These are phyloP conservation scores for Fusarium sarcochroum DNA, from an alignment of 2,329 filamentous ascomycete genomes.

Conservation along the genomic window DNA sequence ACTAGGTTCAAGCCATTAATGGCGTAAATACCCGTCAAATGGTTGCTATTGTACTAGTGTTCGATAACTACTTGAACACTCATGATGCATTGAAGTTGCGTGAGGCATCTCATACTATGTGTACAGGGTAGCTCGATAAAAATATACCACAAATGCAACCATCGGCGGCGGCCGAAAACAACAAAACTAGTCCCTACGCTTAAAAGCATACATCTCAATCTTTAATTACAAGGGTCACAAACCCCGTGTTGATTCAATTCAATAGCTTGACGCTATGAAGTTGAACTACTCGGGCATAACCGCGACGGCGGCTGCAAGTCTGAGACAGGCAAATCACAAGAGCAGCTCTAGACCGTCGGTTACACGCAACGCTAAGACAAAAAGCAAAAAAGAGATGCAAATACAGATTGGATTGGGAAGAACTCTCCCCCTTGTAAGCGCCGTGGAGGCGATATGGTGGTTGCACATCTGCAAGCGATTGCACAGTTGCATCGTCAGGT, in stretches of 20 bases:
- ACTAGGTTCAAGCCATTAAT: not conserved
- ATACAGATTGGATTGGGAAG: not conserved
- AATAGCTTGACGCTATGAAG: conserved; percentile 7
- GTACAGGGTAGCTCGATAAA: conserved; percentile 5
- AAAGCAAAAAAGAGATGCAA: not conserved
- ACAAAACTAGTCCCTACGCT: not conserved
- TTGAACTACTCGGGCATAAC: conserved; percentile 22
- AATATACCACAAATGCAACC: not conserved
- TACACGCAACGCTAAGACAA: conserved; percentile 24
- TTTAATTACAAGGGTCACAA: not conserved
- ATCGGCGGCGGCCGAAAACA: not conserved
- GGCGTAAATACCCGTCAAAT: not conserved
- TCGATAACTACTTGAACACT: not conserved
- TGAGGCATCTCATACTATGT: not conserved
- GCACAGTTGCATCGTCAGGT: conserved; percentile 13
- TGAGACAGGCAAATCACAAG: conserved; percentile 33
- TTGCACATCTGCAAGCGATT: conserved; percentile 23
- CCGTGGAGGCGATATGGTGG: conserved; percentile 17
- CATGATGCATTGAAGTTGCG: not conserved
- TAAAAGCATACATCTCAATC: not conserved
- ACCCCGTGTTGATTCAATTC: not conserved
- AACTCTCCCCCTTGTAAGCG: conserved; percentile 26
- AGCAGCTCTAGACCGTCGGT: conserved; percentile 23
- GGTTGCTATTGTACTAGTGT: not conserved
- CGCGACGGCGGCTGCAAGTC: conserved; percentile 28